phyloP scores from a whole-genome alignment of 139 green algal genomes.

The Chlorella sorokiniana region DNA sequence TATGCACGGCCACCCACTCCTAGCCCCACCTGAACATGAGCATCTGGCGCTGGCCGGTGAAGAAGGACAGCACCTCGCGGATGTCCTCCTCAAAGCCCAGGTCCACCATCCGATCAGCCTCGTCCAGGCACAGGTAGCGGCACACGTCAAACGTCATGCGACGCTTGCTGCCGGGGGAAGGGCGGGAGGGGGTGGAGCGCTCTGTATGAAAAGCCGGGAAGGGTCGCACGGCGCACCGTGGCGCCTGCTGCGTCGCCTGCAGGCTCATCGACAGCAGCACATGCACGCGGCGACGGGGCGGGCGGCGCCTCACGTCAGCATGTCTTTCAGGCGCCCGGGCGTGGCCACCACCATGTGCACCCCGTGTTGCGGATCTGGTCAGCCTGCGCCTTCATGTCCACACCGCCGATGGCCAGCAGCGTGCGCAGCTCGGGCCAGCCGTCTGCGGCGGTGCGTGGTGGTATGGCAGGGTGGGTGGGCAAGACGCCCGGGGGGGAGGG shows the following conservation, averaged over 20 bases:
- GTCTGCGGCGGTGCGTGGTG: constrained; percentile 39
- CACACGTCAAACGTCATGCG: constrained; percentile 91
- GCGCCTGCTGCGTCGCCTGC: background rate
- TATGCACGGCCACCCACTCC: background rate
- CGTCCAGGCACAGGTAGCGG: constrained; percentile 95
- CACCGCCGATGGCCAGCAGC: constrained; percentile 90
- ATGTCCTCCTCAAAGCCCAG: constrained; percentile 97
- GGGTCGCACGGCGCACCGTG: background rate
- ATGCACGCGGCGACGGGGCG: background rate
- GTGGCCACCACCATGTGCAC: constrained; percentile 95
- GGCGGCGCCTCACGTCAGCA: constrained; percentile 77
- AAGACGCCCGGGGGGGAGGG: no score
- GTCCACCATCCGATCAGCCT: constrained; percentile 99
- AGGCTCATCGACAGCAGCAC: background rate
- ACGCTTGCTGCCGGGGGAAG: constrained; percentile 62
- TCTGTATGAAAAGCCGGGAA: background rate
- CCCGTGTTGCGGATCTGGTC: constrained; percentile 58
- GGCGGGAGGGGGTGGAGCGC: background rate
- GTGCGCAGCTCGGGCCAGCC: constrained; percentile 77
- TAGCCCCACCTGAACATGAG: constrained; percentile 94
- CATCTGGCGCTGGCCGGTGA: constrained; percentile 93
- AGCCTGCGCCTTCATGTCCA: constrained; percentile 57
- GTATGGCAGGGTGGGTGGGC: background rate
- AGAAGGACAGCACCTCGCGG: constrained; percentile 68
- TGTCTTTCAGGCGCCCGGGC: constrained; percentile 94